These are phyloP conservation scores for Penicillium paneum DNA, from an alignment of 2,329 filamentous ascomycete genomes.

Conservation along the genomic window DNA sequence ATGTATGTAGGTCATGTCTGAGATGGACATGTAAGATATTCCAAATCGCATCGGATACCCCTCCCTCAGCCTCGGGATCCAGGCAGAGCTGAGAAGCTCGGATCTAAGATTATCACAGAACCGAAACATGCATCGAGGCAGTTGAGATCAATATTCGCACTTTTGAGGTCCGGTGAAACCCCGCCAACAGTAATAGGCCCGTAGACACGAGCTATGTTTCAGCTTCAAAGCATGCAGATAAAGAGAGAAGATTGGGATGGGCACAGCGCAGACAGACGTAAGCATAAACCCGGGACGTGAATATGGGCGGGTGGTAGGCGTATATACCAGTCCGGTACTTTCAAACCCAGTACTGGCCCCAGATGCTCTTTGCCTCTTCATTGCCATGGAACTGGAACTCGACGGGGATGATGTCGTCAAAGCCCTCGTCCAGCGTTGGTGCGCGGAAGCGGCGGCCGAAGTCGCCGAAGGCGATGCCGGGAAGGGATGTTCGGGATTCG, in stretches of 20 bases:
- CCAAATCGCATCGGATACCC: too few relatives aligned
- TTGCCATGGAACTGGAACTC: constrained; percentile 73
- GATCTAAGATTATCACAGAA: not conserved
- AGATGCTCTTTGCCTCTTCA: constrained; percentile 65
- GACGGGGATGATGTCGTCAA: constrained; percentile 71
- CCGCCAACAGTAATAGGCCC: not conserved
- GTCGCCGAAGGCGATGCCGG: constrained; percentile 73
- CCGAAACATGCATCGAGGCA: constrained; percentile 3
- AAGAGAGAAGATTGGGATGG: not conserved
- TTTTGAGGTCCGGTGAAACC: not conserved
- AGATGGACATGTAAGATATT: not conserved
- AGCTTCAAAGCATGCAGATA: not conserved
- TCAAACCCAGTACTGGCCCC: constrained; percentile 75
- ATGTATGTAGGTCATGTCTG: not conserved
- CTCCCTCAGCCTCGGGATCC: not conserved
- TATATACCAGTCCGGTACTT: not conserved
- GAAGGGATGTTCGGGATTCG: constrained; percentile 70
- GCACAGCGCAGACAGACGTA: not conserved
- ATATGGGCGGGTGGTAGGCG: not conserved
- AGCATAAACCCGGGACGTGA: not conserved
- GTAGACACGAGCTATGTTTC: not conserved
- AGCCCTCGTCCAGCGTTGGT: constrained; percentile 73
- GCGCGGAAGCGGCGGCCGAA: constrained; percentile 71
- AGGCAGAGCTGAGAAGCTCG: not conserved
- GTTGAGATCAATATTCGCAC: not conserved